Base-by-base conservation (phyloP, 148 eudicot genomes). In the Salicornia ramosissima region DNA sequence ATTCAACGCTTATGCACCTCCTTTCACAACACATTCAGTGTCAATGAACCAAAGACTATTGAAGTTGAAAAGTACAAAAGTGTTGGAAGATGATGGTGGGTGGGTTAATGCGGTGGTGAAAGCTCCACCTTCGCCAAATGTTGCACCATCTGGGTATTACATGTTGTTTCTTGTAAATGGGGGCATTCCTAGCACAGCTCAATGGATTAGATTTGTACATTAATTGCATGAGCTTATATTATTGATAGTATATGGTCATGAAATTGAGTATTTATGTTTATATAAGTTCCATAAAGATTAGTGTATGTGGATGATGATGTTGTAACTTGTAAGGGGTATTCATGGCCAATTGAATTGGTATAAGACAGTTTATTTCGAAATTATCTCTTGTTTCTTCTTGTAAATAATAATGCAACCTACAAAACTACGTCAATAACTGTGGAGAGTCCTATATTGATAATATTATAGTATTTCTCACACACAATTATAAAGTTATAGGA, bases 131-230 rank as follows among this genome's bases (percentile, higher is more conserved):
- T 75, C 87, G 1, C 43, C 83, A 11, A 78, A 79, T 42, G 87
- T 86, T 16, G 90, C 94, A 13, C 90, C 90, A 0, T 71, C 90
- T 0, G 90, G 94, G 0, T 84, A 84, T 74, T 88, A 88, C 64
- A 71, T 88, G 86, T 62, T 86, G 10, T 80, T 75, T 21, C 82
- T 88, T 56, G 79, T 86, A 3, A 79, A 84, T 62, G 75, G 51
- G 0, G 90, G 88, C 33, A 79, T 88, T 33, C 87, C 93, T 10
- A 81, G 93, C 58, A 29, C 66, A 2, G 84, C 86, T n/a, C 78
- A 79, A 51, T 86, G 93, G 88, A 64, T 86, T 64, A 79, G 72
- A 77, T 77, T 84, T 64, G 71, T 63, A 63, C 67, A 49, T 36
- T 18, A 29, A 22, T 28, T 74, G 65, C 77, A 40, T 54, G 63